Percentiles rank a stretch among this genome's conserved stretches.
Conservation (phyloP, 192 early-diverging fungal species). For the Backusella psychrophila region DNA sequence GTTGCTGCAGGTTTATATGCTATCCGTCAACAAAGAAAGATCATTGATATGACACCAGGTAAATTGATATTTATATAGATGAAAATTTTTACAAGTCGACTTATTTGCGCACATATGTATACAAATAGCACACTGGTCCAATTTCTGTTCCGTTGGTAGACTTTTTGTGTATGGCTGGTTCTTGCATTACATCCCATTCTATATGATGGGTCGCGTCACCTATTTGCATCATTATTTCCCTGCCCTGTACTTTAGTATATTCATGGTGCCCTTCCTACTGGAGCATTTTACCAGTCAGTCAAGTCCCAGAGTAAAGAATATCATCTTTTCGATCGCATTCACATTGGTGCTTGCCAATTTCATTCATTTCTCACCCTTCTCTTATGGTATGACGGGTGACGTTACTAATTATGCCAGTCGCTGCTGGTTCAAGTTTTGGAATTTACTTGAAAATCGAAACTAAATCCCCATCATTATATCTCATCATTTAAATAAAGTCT, state of each 20-base stretch:
- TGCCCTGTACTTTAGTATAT: conserved; percentile 89
- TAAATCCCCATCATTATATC: neutral
- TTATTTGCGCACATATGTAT: neutral
- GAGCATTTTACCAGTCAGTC: conserved; percentile 59
- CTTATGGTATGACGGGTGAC: conserved; percentile 80
- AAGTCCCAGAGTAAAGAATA: neutral
- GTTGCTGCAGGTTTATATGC: conserved; percentile 41
- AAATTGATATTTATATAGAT: conserved; percentile 7
- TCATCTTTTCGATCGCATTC: conserved; percentile 29
- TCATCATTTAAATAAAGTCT: neutral
- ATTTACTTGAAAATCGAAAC: conserved; percentile 60
- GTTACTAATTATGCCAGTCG: conserved; percentile 52
- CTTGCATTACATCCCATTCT: conserved; percentile 94
- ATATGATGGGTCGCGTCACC: conserved; percentile 93
- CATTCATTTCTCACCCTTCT: conserved; percentile 75
- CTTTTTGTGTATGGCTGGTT: conserved; percentile 86
- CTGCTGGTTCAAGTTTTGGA: conserved; percentile 79
- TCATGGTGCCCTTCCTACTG: conserved; percentile 70
- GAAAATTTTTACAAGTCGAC: too few relatives aligned
- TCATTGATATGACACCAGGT: conserved; percentile 50
- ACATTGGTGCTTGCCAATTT: conserved; percentile 52
- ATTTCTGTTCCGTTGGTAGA: conserved; percentile 72
- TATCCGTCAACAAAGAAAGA: conserved; percentile 64
- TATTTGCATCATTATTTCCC: conserved; percentile 99
- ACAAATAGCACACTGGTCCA: neutral